phyloP scores from a whole-genome alignment of 441 rosid species.

The Populus hybrid region DNA sequence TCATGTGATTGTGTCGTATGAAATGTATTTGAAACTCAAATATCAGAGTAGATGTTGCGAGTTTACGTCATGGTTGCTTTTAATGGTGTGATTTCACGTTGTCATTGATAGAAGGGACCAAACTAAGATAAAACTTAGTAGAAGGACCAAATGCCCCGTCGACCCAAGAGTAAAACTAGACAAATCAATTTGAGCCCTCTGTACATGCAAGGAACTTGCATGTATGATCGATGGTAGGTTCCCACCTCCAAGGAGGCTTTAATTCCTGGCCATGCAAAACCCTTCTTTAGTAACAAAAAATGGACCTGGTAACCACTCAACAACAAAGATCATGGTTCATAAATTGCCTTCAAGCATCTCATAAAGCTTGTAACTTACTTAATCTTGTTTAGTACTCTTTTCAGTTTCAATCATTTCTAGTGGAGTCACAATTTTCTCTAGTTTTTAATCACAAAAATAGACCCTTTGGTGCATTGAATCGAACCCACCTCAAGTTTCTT shows the following conservation, averaged over 20 bases:
- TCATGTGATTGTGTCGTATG: too few relatives aligned
- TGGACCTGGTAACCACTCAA: constrained; percentile 49
- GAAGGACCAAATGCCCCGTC: neutral
- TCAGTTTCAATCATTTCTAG: constrained; percentile 2
- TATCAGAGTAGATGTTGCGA: too few relatives aligned
- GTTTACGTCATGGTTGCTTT: too few relatives aligned
- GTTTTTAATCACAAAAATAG: neutral
- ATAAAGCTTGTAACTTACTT: constrained; percentile 19
- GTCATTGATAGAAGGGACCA: neutral
- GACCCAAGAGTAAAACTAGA: neutral
- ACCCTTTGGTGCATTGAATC: neutral
- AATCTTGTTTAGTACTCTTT: constrained; percentile 12
- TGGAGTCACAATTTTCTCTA: constrained; percentile 9
- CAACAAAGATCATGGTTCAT: constrained; percentile 23
- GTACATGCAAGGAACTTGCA: neutral
- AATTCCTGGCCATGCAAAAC: constrained; percentile 39
- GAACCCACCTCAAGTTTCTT: constrained; percentile 8
- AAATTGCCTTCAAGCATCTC: constrained; percentile 23
- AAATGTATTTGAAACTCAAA: too few relatives aligned
- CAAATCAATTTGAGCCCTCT: neutral
- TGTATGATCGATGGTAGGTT: constrained; percentile 19
- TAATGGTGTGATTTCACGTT: neutral
- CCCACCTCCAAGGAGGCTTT: constrained; percentile 29
- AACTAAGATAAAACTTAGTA: neutral
- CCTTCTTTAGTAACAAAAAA: constrained; percentile 23